A percentile compares a stretch with the other conserved stretches of the same genome.
These are phyloP conservation scores for Rhizophora mangle DNA, from an alignment of 345 rosid species.

Conservation along the genomic window DNA sequence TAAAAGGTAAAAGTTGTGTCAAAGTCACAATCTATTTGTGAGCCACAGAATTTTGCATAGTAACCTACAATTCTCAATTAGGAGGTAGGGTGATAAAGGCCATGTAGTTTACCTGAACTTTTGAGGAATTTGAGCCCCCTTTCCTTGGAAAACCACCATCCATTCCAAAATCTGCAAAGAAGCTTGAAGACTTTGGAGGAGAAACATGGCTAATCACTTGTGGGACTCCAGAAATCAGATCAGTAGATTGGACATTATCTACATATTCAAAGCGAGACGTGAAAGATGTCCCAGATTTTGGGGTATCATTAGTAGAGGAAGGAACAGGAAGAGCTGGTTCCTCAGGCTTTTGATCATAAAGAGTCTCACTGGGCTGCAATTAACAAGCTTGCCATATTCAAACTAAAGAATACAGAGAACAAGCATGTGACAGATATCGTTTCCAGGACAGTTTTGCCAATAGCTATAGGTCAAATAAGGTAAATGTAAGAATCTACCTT, in stretches of 20 bases:
- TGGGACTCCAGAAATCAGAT: conserved; percentile 50
- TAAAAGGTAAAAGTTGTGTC: background rate
- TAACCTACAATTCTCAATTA: background rate
- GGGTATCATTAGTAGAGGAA: conserved; percentile 44
- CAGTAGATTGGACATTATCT: conserved; percentile 57
- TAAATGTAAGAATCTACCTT: conserved; percentile 46
- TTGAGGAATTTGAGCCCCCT: conserved; percentile 54
- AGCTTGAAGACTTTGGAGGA: conserved; percentile 86
- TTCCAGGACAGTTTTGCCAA: too few species aligned
- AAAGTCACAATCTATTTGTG: background rate
- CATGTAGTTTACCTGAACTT: conserved; percentile 54
- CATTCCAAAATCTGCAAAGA: conserved; percentile 90
- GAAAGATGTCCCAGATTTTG: conserved; percentile 51
- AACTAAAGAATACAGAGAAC: background rate
- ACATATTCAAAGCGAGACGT: conserved; percentile 90
- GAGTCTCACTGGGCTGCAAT: conserved; percentile 71
- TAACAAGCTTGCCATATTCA: conserved; percentile 1
- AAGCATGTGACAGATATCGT: background rate
- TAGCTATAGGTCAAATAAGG: background rate
- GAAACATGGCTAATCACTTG: conserved; percentile 83
- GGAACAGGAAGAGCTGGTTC: conserved; percentile 59
- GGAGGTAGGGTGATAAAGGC: background rate
- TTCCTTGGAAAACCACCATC: conserved; percentile 68
- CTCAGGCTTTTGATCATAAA: conserved; percentile 98
- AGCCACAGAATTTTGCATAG: background rate